Base-by-base conservation (phyloP, 2,329 filamentous ascomycete species). In the Onygenales sp. region DNA sequence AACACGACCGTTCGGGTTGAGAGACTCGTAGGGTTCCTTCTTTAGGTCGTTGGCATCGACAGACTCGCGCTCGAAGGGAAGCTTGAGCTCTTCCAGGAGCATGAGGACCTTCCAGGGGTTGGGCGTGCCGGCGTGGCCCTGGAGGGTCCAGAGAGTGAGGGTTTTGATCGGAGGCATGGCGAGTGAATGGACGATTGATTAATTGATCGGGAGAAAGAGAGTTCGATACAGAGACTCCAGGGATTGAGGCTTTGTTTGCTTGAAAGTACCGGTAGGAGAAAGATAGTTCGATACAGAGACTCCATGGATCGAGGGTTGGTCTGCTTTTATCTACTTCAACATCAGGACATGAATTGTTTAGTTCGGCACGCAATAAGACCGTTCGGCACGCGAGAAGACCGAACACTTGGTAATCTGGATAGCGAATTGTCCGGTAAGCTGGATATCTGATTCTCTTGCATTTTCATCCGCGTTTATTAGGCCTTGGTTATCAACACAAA, bases 1-100 rank as follows among this genome's bases (percentile, higher is more conserved):
- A 52, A 69, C 65, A 13, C 74, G 68, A 31, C 74, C 73, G 55
- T 76, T 76, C 51, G 70, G 67, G 57, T 73, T 76, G 60, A 75
- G 32, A 21, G 50, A 35, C 31, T 32, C 17, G 45, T 32, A 48
- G 17, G 45, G 17, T 35, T 48, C 45, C 31, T 35, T 35, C 45
- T 48, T 48, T 31, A 48, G 17, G 45, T 48, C 45, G 45, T 17
- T 17, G 45, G 35, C 2, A 35, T 48, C 45, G 17, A 31, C 17
- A 14, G 21, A 31, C 31, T 48, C 35, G 45, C 13, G 17, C 31
- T 31, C 31, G 45, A 6, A 48, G 17, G 45, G 45, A 48, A 48
- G 10, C 31, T 48, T 31, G 27, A 48, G 45, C 17, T 31, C 45
- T 48, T 48, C 45, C 17, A 48, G 45, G 9, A 35, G 11, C 17